Conservation (phyloP, 106 monocot genomes). For the Apostasia shenzhenica region DNA sequence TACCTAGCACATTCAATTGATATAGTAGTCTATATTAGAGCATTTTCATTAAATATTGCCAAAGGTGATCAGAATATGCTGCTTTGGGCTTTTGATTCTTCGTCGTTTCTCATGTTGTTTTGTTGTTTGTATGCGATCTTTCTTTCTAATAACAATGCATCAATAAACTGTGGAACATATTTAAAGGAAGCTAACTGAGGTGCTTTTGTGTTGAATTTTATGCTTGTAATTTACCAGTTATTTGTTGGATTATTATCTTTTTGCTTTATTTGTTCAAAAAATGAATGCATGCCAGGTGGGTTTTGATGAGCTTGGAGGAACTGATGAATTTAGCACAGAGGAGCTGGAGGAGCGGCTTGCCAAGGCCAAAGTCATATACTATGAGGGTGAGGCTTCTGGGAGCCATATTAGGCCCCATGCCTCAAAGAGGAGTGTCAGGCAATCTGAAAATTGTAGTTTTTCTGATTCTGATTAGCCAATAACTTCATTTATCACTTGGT, state of each 20-base stretch:
- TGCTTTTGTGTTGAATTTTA: background rate
- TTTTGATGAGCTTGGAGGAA: conserved; percentile 88
- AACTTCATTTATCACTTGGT: background rate
- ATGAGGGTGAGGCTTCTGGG: conserved; percentile 65
- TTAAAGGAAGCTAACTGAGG: background rate
- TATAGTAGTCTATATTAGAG: too few relatives aligned
- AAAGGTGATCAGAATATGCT: too few relatives aligned
- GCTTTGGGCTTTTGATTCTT: too few relatives aligned
- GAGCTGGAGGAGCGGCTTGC: conserved; percentile 90
- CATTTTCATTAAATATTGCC: too few relatives aligned
- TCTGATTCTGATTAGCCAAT: conserved; percentile 79
- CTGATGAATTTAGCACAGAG: conserved; percentile 85
- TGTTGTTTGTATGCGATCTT: too few relatives aligned
- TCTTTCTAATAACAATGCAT: too few relatives aligned
- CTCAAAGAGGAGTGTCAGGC: conserved; percentile 57
- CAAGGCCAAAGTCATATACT: conserved; percentile 51
- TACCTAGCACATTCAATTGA: background rate
- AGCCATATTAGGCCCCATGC: conserved; percentile 19
- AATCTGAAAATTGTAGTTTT: conserved; percentile 39
- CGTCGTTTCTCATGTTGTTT: too few relatives aligned
- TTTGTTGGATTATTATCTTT: background rate
- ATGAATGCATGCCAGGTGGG: conserved; percentile 58
- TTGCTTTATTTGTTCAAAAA: background rate
- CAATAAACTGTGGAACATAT: too few relatives aligned
- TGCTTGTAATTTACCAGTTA: background rate